Evolutionary conservation across 148 eudicot species (phyloP).

Genomic region (Euryodendron excelsum): DNA sequence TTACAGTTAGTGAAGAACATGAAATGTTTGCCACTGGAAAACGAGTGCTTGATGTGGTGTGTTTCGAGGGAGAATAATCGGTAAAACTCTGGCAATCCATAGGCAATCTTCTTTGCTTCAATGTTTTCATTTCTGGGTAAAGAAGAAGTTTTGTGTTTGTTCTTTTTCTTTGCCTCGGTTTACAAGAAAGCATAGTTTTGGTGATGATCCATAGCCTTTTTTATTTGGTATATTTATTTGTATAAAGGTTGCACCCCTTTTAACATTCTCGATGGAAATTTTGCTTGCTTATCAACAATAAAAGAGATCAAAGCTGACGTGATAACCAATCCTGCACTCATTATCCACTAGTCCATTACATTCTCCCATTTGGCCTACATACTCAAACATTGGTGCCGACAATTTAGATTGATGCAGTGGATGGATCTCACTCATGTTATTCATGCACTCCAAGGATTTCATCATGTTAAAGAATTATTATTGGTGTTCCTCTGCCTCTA

Average conservation of each 20-base stretch:
- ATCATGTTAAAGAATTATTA: background rate
- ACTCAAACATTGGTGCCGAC: background rate
- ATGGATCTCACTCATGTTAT: background rate
- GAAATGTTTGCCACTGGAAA: too few relatives aligned
- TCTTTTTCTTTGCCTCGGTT: background rate
- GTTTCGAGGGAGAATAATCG: background rate
- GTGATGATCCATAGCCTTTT: background rate
- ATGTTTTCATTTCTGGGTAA: background rate
- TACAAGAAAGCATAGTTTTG: background rate
- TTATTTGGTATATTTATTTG: background rate
- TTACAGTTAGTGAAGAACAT: too few relatives aligned
- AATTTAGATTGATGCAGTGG: background rate
- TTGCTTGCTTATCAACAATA: background rate
- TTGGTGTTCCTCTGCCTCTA: background rate
- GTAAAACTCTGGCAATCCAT: background rate
- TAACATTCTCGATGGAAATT: background rate
- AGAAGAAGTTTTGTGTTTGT: background rate
- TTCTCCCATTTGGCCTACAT: background rate
- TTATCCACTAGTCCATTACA: background rate
- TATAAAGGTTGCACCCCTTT: background rate
- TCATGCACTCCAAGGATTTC: background rate
- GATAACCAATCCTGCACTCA: background rate
- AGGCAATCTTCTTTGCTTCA: constrained; percentile 2
- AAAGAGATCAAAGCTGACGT: background rate
- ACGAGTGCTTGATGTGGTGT: background rate